Conservation (phyloP, 2,329 filamentous ascomycete species). For the Fusarium sp. region DNA sequence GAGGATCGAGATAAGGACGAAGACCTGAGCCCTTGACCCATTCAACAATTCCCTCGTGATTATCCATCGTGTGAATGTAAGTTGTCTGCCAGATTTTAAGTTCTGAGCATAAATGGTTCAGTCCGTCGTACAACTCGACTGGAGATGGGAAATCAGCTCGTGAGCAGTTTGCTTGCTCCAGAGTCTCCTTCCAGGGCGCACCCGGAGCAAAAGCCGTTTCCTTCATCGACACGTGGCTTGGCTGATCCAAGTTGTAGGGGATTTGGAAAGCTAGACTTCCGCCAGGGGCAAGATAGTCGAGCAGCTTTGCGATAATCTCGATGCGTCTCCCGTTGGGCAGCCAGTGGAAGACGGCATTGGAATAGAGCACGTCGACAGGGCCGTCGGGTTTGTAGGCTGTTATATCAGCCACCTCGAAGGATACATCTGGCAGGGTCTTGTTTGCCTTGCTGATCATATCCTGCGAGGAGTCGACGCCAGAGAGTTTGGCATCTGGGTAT, state of each 20-base stretch:
- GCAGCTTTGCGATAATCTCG: conserved; percentile 55
- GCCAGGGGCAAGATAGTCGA: conserved; percentile 55
- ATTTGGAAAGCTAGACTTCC: conserved; percentile 65
- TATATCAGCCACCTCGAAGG: conserved; percentile 61
- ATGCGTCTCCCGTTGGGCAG: conserved; percentile 57
- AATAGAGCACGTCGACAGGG: conserved; percentile 60
- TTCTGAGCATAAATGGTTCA: conserved; percentile 55
- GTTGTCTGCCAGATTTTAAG: conserved; percentile 66
- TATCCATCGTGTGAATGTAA: conserved; percentile 64
- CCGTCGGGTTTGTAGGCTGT: conserved; percentile 51
- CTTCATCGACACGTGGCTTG: conserved; percentile 63
- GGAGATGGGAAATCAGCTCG: conserved; percentile 62
- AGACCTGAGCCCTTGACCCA: conserved; percentile 70
- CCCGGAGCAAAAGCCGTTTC: conserved; percentile 49
- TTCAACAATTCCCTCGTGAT: conserved; percentile 63
- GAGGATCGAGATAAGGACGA: conserved; percentile 63
- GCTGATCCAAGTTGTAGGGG: conserved; percentile 60
- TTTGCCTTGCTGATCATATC: conserved; percentile 66
- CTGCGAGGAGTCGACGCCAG: conserved; percentile 64
- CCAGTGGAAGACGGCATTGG: conserved; percentile 71
- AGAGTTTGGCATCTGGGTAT: conserved; percentile 60
- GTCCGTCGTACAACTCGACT: conserved; percentile 59
- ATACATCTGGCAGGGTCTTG: conserved; percentile 51
- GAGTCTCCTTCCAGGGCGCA: conserved; percentile 53
- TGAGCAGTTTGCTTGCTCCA: conserved; percentile 48